These are phyloP conservation scores for Ramaria rubella DNA, from an alignment of 768 basidiomycete genomes.

Conservation along the genomic window DNA sequence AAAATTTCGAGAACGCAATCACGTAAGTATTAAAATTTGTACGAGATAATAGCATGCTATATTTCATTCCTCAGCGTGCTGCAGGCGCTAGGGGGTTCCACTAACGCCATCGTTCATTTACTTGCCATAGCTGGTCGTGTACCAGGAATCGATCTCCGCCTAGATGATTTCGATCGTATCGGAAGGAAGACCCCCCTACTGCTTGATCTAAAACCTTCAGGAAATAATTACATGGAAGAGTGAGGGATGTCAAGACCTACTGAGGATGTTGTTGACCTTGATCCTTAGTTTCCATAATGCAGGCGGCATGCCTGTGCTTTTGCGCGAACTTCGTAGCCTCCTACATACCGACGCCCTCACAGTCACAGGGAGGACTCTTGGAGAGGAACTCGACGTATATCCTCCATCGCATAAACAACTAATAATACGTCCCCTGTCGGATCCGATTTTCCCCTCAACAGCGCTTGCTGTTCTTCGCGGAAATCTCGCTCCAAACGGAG, in stretches of 20 bases:
- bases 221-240: slow-evolving; percentile 16
- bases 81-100: slow-evolving; percentile 17
- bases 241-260: background rate
- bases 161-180: slow-evolving; percentile 15
- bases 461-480: slow-evolving; percentile 14
- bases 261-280: background rate
- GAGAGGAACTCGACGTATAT: slow-evolving; percentile 12
- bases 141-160: slow-evolving; percentile 1
- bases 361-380: slow-evolving; percentile 15
- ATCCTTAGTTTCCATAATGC: slow-evolving; percentile 12
- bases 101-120: slow-evolving; percentile 17
- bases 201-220: slow-evolving; percentile 18
- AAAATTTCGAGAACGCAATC: slow-evolving; percentile 17
- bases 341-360: slow-evolving; percentile 15
- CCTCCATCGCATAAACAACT: slow-evolving; percentile 1
- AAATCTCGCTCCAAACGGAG: slow-evolving; percentile 15
- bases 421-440: slow-evolving; percentile 11
- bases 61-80: slow-evolving; percentile 12
- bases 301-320: slow-evolving; percentile 15
- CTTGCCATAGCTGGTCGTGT: slow-evolving; percentile 15
- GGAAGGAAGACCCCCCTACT: slow-evolving; percentile 13
- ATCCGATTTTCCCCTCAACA: slow-evolving; percentile 13
- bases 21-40: background rate
- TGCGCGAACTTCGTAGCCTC: slow-evolving; percentile 1
- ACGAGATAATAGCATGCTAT: background rate